These are phyloP conservation scores for Solanum appendiculatum DNA, from an alignment of 257 asterid genomes.

Conservation along the genomic window DNA sequence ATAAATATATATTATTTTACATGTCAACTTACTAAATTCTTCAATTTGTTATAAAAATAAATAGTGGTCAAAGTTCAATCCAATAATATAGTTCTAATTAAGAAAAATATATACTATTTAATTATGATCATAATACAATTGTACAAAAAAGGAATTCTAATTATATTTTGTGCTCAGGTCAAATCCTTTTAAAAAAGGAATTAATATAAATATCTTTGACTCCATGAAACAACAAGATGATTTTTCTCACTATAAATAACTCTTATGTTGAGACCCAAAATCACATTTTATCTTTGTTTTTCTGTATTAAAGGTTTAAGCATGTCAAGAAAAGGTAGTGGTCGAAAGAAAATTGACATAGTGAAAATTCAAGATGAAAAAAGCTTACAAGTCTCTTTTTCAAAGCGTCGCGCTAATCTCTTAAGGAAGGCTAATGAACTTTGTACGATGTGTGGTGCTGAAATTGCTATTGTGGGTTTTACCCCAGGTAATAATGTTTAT, in stretches of 20 bases:
- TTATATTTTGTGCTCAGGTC: not conserved
- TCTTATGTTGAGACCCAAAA: not conserved
- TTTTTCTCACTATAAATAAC: not conserved
- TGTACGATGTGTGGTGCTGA: constrained; percentile 45
- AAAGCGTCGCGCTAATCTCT: constrained; percentile 42
- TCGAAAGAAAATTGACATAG: constrained; percentile 43
- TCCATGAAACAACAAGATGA: not conserved
- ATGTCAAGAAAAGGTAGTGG: constrained; percentile 18
- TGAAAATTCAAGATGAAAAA: constrained; percentile 37
- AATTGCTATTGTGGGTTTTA: constrained; percentile 32
- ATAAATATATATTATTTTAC: too few relatives aligned
- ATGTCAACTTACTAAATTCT: too few relatives aligned
- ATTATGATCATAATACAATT: not conserved
- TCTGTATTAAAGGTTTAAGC: not conserved
- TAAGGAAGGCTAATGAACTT: constrained; percentile 67
- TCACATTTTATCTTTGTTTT: not conserved
- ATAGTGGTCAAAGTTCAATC: too few relatives aligned
- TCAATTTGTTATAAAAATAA: too few relatives aligned
- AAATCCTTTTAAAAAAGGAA: not conserved
- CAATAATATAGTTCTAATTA: too few relatives aligned
- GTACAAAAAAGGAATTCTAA: not conserved
- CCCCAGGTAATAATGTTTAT: constrained; percentile 34
- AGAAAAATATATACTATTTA: not conserved
- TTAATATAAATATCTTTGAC: not conserved
- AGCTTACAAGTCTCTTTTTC: constrained; percentile 57